A percentile compares a stretch with the other conserved stretches of the same genome.
Conservation (phyloP, 441 rosid genomes). For the Arabidopsis hybrid region DNA sequence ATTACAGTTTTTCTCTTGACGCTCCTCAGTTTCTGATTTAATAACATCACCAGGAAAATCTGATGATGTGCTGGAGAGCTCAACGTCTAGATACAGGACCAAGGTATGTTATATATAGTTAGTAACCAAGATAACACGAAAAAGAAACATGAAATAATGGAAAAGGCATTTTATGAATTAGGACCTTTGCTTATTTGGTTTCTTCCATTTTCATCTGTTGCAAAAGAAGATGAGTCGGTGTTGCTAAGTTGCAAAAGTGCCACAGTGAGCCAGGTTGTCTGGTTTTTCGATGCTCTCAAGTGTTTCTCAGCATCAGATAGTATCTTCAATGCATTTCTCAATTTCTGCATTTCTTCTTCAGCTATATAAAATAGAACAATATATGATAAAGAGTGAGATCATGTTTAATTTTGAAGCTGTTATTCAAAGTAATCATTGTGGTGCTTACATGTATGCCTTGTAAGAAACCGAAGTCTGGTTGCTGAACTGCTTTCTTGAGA, state of each 20-base stretch:
- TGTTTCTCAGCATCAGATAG: slow-evolving; percentile 97
- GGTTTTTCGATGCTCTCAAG: slow-evolving; percentile 81
- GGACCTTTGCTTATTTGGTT: slow-evolving; percentile 58
- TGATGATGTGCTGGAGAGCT: slow-evolving; percentile 59
- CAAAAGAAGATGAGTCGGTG: slow-evolving; percentile 54
- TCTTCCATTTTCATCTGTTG: slow-evolving; percentile 55
- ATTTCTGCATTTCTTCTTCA: slow-evolving; percentile 73
- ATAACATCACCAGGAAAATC: slow-evolving; percentile 55
- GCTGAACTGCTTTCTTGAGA: slow-evolving; percentile 65
- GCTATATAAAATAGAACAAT: slow-evolving; percentile 51
- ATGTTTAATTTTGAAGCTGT: background rate
- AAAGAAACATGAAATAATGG: background rate
- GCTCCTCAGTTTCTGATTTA: slow-evolving; percentile 48
- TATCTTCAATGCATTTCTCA: slow-evolving; percentile 79
- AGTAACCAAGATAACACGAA: slow-evolving; percentile 6
- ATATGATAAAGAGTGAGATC: background rate
- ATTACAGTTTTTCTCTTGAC: slow-evolving; percentile 50
- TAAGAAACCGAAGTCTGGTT: slow-evolving; percentile 59
- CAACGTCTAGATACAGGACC: slow-evolving; percentile 39
- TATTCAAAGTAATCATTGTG: background rate
- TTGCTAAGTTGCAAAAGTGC: slow-evolving; percentile 88
- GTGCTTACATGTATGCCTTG: slow-evolving; percentile 68
- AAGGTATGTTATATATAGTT: slow-evolving; percentile 21
- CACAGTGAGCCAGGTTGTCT: slow-evolving; percentile 93
- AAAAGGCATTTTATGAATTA: background rate